A percentile compares a stretch with the other conserved stretches of the same genome.
These are phyloP conservation scores for Amborella trichopoda DNA, from an alignment of 164 flowering plant genomes.

Conservation along the genomic window DNA sequence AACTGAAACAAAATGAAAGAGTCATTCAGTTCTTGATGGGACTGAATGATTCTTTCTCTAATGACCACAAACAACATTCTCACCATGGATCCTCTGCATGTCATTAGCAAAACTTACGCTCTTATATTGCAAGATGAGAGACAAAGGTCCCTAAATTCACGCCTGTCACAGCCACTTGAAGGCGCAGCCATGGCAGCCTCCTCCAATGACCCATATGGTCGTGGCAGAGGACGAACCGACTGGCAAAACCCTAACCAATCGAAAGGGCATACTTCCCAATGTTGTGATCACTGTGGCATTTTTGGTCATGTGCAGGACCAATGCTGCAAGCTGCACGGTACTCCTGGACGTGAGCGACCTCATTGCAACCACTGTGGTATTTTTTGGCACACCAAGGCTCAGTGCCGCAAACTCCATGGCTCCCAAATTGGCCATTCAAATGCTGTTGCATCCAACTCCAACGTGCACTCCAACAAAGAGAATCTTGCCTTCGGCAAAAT, in stretches of 20 bases:
- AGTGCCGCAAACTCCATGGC: too few relatives aligned
- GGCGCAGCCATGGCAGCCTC: neutral
- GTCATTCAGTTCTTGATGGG: neutral
- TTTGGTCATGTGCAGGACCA: neutral
- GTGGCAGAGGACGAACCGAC: neutral
- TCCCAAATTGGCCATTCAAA: too few relatives aligned
- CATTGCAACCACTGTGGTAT: too few relatives aligned
- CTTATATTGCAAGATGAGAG: neutral
- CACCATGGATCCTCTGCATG: neutral
- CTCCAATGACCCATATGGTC: neutral
- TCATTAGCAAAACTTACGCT: neutral
- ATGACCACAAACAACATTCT: neutral
- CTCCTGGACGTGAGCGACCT: too few relatives aligned
- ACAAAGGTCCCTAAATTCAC: neutral
- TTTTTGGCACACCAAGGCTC: too few relatives aligned
- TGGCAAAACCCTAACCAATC: neutral
- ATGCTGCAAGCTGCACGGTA: too few relatives aligned
- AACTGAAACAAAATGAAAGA: neutral
- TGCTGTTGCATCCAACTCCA: neutral
- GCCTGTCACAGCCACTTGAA: too few relatives aligned
- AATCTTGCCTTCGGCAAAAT: neutral
- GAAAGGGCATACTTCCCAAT: neutral
- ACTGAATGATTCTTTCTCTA: neutral
- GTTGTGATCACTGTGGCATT: neutral
- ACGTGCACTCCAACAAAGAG: neutral